Evolutionary conservation across 306 rosid genomes (phyloP), one percentile per base, ranked within the genome.

Genomic region (Begonia masoniana): DNA sequence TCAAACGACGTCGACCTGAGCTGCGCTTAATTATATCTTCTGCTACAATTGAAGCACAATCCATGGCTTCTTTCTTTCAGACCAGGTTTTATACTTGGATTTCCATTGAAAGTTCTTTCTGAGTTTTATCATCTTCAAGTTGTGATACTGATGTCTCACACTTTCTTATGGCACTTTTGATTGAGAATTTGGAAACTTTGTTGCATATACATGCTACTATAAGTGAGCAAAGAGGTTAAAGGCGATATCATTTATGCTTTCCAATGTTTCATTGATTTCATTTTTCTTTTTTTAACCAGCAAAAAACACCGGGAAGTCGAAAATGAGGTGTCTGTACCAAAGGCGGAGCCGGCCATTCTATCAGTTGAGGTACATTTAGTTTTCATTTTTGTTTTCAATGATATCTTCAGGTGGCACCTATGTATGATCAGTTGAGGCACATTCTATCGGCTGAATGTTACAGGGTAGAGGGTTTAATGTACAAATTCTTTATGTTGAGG

Each of bases 381-480:
- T 5, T 42, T 51, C 43, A 41, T 53, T 47, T 10, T 36, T 69
- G 53, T 46, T 26, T 51, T 36, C 54, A 41, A 58, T 68, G 45
- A 57, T 41, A 17, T 17, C 41, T 62, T 17, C 56, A 31, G 41
- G 12, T 50, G 14, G 21, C 14, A 15, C 16, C 10, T 16, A 13
- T 14, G 21, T 17, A 50, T 50, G 39, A 31, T 31, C 39, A 35
- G 46, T 42, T 47, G 17, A 63, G 48, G 41, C 56, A n/a, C 55
- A 52, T 9, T 43, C 16, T 24, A 6, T 35, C 12, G 48, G 48
- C 64, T 56, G 62, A 49, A 55, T 31, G 62, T 76, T 80, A 49
- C 78, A 87, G 96, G 96, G 97, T 59, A 82, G 97, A 67, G 85
- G 95, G 63, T 89, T 85, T 74, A 78, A 68, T 74, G 97, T 89